Evolutionary conservation across 1,284 basidiomycete species (phyloP), one percentile per base, ranked within the genome.

Genomic region (Lignosus rhinocerotis): DNA sequence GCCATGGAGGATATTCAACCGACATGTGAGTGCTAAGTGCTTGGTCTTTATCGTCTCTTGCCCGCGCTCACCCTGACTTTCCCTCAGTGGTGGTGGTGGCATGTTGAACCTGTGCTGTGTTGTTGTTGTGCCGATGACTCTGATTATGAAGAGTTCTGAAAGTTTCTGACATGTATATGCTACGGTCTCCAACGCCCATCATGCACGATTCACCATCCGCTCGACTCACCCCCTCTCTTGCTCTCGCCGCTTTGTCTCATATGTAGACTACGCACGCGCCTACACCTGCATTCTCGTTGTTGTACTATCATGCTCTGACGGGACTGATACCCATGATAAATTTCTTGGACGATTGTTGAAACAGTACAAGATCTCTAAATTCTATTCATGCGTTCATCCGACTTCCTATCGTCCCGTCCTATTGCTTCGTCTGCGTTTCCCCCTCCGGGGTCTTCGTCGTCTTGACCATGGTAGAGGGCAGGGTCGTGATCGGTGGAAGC

Each of bases 381-480:
- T 47, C 38, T 43, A 25, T 30, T n/a, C 7, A 4, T 17, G 19
- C 41, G 3, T n/a, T 39, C 48, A 30, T 38, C 17, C 12, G 3
- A 14, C 31, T n/a, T 6, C 10, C 14, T 16, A 16, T 31, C 42
- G n/a, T 8, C 14, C 6, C 36, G 3, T 39, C 47, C 39, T 36
- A 55, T 46, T 58, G 38, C 45, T 58, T 49, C 51, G 34, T 46
- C 43, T 48, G 16, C 44, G 58, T 32, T 11, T 21, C 56, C 44
- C 58, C 55, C 38, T 45, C 44, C 45, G 55, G 36, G 17, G 21
- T 9, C 46, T 52, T 45, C 48, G 57, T 9, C 47, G 85, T 86
- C 70, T 89, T 79, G 30, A 88, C 78, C 90, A 93, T 97, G 9
- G 93, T 93, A 1, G 90, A 90, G 6, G 94, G 95, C 25, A 96